These are phyloP conservation scores for Stagonosporopsis tanaceti DNA, from an alignment of 2,329 filamentous ascomycete genomes.

Conservation along the genomic window DNA sequence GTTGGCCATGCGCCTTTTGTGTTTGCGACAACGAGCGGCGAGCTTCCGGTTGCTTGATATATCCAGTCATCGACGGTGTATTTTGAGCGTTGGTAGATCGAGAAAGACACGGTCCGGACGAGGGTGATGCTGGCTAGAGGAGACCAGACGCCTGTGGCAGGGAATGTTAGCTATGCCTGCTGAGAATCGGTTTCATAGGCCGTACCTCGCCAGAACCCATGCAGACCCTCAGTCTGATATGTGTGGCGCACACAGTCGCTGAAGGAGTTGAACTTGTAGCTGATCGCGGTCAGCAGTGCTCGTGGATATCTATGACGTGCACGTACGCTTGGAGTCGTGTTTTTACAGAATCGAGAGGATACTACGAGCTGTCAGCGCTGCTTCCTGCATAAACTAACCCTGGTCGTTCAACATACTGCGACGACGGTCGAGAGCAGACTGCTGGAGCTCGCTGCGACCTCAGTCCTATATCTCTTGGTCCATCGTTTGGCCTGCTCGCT, in stretches of 20 bases:
- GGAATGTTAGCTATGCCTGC: constrained; percentile 22
- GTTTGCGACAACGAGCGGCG: constrained; percentile 77
- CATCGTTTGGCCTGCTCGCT: constrained; percentile 61
- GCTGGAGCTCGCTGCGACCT: constrained; percentile 79
- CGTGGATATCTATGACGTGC: constrained; percentile 3
- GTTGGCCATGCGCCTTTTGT: constrained; percentile 75
- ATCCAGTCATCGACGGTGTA: constrained; percentile 76
- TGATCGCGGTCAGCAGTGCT: constrained; percentile 30
- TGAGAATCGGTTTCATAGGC: constrained; percentile 1
- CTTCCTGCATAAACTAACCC: background rate
- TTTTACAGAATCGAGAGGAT: constrained; percentile 88
- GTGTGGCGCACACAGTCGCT: constrained; percentile 77
- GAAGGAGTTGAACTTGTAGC: constrained; percentile 78
- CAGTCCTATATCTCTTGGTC: constrained; percentile 79
- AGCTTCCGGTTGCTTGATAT: constrained; percentile 68
- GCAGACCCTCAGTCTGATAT: constrained; percentile 65
- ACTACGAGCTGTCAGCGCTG: constrained; percentile 54
- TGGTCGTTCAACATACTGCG: constrained; percentile 58
- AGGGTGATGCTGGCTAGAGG: constrained; percentile 82
- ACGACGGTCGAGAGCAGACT: constrained; percentile 80
- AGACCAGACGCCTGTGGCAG: constrained; percentile 70
- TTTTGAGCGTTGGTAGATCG: constrained; percentile 80
- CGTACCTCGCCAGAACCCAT: constrained; percentile 63
- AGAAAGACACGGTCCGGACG: constrained; percentile 80
- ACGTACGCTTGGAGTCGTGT: constrained; percentile 80